Evolutionary conservation across 2,329 filamentous ascomycete species (phyloP), one percentile per base, ranked within the genome.

Genomic region (Tolypocladium amazonense): DNA sequence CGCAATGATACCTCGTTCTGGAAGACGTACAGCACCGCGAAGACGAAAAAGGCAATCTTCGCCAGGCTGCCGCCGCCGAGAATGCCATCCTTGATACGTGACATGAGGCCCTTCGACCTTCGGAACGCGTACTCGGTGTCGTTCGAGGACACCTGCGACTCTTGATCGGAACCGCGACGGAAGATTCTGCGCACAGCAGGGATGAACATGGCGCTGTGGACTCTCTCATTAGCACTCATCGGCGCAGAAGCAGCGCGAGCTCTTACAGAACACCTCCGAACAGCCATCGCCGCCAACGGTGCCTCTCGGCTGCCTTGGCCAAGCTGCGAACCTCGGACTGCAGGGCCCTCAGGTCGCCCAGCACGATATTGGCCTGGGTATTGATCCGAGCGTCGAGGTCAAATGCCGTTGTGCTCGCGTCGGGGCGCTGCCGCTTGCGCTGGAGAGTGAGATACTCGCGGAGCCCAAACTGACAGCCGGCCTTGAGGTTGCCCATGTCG

Each of bases 101-200:
- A 65, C 35, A 84, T 70, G 5, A 85, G 75, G 2, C 75, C 73
- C 68, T 77, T 78, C 69, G 79, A 81, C 64, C 74, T 75, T 33
- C 69, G 71, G 67, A 83, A 85, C 37, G 82, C 82, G 65, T 84
- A 81, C 71, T 85, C 82, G 33, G 82, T 85, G 63, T 79, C 75
- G 68, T 81, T 84, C 62, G 76, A 67, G 0, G 75, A 69, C 9
- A 61, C 57, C 11, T 72, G 68, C 3, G 71, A 70, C 58, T 75
- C 72, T 18, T 75, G 72, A 18, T 75, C 68, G 14, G 68, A 61
- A 18, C 73, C 70, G 20, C 80, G 76, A 20, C 78, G 77, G 69
- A 82, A 84, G 64, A 84, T 74, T 50, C 71, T 70, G 50, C 80
- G 79, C 27, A 85, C 76, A 2, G 76, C 69, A 0, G 82, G 82